phyloP scores from a whole-genome alignment of 2,329 filamentous ascomycete species.

The Talaromyces rugulosus region DNA sequence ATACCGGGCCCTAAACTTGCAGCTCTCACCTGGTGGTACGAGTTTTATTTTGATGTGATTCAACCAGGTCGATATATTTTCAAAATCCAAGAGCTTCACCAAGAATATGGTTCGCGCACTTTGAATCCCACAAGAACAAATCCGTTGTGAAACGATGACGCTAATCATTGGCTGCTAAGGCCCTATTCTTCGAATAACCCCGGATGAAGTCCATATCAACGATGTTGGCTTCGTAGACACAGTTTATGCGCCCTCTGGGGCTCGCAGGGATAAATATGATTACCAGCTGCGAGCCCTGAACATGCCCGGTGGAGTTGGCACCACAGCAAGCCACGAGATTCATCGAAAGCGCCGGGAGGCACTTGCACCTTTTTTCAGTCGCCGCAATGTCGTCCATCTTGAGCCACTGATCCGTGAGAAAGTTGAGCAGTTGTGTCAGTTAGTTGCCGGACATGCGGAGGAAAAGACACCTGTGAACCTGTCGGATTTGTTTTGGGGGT shows the following conservation, averaged over 20 bases:
- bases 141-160: background rate
- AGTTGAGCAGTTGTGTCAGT: conserved; percentile 17
- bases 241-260: conserved; percentile 22
- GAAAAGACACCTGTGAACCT: conserved; percentile 17
- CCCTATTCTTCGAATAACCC: conserved; percentile 24
- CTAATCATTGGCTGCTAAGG: conserved; percentile 13
- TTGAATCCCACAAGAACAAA: background rate
- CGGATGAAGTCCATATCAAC: conserved; percentile 22
- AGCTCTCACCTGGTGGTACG: conserved; percentile 23
- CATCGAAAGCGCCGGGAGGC: conserved; percentile 28
- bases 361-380: conserved; percentile 29
- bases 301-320: conserved; percentile 23
- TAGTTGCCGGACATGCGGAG: conserved; percentile 7
- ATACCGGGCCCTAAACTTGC: conserved; percentile 33
- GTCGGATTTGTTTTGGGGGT: conserved; percentile 27
- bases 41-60: conserved; percentile 29
- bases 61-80: conserved; percentile 27
- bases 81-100: conserved; percentile 30
- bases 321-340: conserved; percentile 22
- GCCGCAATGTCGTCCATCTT: conserved; percentile 22
- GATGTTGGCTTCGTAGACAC: conserved; percentile 24
- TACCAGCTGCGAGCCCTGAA: conserved; percentile 20
- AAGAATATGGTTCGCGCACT: conserved; percentile 29
- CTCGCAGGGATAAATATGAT: conserved; percentile 23
- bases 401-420: conserved; percentile 23